Base-by-base conservation (phyloP, 2,329 filamentous ascomycete genomes). In the Beauveria sp. region DNA sequence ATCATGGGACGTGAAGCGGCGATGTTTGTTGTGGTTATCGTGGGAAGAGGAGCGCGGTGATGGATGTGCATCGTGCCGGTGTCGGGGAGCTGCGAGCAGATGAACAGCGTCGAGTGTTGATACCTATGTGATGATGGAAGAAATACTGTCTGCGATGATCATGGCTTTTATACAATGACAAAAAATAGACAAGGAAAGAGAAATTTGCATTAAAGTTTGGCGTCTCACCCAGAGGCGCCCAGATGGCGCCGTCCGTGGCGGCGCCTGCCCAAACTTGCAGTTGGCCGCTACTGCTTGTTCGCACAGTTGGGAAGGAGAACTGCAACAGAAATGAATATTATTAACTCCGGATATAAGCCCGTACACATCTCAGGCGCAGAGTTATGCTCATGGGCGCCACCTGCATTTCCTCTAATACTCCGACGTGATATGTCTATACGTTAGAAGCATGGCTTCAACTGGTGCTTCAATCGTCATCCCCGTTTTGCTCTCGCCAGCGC, bases 401-500 rank as follows among this genome's bases (percentile, higher is more conserved):
- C 34, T 48, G 26, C 26, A 18, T 24, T 26, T n/a, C 4, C 31
- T 20, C 46, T 24, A 51, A 14, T 43, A n/a, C 34, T 58, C 45
- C 22, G 2, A 2, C 5, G 12, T 38, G 8, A 50, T 42, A 22
- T 42, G 50, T 16, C 40, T 12, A 48, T 3, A 51, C 26, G 22
- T 46, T n/a, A 26, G 12, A 38, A 31, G n/a, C 14, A 46, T 20
- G 9, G 18, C 22, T 20, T 3, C 28, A 20, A 38, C 34, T 49
- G 6, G 16, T 42, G 22, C 28, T 42, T 42, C 40, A 60, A 28
- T 45, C 64, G 45, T 76, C 75, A 1, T 77, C 75, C 1, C 73
- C 77, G 9, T 77, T 75, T 31, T 76, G 76, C 9, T 75, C 79
- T 62, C 75, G 80, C 83, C 83, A 86, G n/a, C 77, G 75, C 0